Conservation (phyloP, 768 basidiomycete species). For the Pleurotus eryngii region DNA sequence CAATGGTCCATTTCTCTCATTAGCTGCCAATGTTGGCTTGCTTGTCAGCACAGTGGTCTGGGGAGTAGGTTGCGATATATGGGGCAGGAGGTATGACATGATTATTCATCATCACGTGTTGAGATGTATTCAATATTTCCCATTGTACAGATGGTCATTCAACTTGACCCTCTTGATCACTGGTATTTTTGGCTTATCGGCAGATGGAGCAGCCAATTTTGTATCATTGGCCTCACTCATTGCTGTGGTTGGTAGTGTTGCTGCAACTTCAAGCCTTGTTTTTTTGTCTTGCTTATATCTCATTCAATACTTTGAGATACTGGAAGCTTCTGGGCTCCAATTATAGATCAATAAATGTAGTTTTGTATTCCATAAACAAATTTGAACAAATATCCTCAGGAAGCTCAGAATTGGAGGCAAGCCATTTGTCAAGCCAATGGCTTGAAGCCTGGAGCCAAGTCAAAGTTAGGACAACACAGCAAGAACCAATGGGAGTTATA, state of each 20-base stretch:
- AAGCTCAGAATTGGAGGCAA: no score
- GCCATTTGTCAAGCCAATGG: no score
- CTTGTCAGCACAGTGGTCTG: conserved; percentile 67
- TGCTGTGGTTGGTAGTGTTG: conserved; percentile 55
- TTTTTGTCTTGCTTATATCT: no score
- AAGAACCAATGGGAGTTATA: no score
- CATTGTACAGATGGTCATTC: conserved; percentile 48
- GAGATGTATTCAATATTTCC: background rate
- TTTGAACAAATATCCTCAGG: no score
- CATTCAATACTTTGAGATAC: no score
- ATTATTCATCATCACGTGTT: background rate
- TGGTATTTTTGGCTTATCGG: conserved; percentile 60
- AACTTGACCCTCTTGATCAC: conserved; percentile 67
- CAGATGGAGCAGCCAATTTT: conserved; percentile 56
- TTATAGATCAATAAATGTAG: no score
- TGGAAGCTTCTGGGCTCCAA: no score
- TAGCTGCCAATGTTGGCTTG: conserved; percentile 70
- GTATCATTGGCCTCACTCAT: conserved; percentile 48
- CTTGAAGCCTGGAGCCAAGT: no score
- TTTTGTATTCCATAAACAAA: no score
- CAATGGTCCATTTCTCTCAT: conserved; percentile 56
- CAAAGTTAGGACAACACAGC: no score
- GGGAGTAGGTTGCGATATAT: conserved; percentile 65
- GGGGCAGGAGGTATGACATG: conserved; percentile 55
- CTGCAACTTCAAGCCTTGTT: no score